phyloP scores from a whole-genome alignment of 106 monocot genomes.

The Dendrobium officinale region DNA sequence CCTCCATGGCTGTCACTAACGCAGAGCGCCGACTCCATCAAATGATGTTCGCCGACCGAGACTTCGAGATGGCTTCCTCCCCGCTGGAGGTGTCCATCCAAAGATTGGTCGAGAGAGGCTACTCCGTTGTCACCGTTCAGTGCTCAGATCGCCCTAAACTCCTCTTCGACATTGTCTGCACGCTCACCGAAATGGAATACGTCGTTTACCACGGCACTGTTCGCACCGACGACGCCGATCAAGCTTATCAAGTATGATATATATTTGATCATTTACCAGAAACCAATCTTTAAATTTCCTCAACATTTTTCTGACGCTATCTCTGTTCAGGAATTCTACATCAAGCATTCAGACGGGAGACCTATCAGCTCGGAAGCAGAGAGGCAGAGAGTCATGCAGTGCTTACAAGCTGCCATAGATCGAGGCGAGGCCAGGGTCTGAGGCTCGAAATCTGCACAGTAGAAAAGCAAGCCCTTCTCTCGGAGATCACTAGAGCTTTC shows the following conservation, averaged over 20 bases:
- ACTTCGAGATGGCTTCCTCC: constrained; percentile 29
- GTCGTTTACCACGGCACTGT: constrained; percentile 78
- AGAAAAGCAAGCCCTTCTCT: constrained; percentile 17
- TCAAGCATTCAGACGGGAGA: constrained; percentile 23
- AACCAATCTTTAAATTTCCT: background rate
- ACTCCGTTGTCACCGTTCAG: constrained; percentile 63
- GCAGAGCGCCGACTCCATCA: constrained; percentile 22
- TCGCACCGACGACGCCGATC: constrained; percentile 35
- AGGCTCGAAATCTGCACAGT: constrained; percentile 18
- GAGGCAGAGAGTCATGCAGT: constrained; percentile 20
- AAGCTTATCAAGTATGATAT: constrained; percentile 33
- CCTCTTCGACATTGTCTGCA: constrained; percentile 77
- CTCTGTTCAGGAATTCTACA: constrained; percentile 28
- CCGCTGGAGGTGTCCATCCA: constrained; percentile 43
- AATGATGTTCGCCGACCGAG: constrained; percentile 35
- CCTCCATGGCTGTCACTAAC: background rate
- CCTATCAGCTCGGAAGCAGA: constrained; percentile 33
- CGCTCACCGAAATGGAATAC: constrained; percentile 80
- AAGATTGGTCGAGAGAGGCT: constrained; percentile 60
- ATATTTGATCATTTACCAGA: background rate
- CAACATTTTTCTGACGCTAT: background rate
- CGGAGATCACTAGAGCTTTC: constrained; percentile 29
- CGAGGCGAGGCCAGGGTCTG: constrained; percentile 24
- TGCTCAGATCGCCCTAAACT: constrained; percentile 64
- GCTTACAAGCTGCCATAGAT: constrained; percentile 29